phyloP scores from a whole-genome alignment of 1,284 basidiomycete species.

The Marasmius tenuissimus region DNA sequence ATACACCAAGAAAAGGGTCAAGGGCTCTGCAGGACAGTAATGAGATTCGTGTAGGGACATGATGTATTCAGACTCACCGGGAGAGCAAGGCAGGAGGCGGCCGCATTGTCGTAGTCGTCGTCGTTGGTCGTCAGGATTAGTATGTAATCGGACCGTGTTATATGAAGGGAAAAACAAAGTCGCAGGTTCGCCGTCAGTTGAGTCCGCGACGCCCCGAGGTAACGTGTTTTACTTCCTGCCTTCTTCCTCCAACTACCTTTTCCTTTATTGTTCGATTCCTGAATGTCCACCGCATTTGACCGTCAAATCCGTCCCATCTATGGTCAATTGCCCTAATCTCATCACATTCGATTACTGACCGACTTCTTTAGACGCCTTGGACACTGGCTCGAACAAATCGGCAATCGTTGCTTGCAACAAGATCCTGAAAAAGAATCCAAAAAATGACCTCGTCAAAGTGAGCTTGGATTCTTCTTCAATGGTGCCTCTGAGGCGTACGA shows the following conservation, averaged over 20 bases:
- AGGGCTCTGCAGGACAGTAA: constrained; percentile 41
- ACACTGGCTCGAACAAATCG: constrained; percentile 82
- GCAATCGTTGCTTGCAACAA: constrained; percentile 84
- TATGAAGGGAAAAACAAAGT: background rate
- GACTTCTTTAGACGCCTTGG: constrained; percentile 66
- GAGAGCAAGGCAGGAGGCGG: constrained; percentile 45
- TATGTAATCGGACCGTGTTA: background rate
- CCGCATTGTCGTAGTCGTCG: background rate
- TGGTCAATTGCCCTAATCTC: constrained; percentile 42
- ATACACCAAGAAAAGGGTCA: constrained; percentile 77
- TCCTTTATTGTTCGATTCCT: constrained; percentile 20
- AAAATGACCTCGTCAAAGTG: constrained; percentile 73
- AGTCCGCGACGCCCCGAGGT: background rate
- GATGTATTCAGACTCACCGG: constrained; percentile 38
- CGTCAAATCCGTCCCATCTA: constrained; percentile 81
- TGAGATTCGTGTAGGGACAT: constrained; percentile 7
- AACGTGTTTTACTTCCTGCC: background rate
- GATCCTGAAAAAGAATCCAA: constrained; percentile 77
- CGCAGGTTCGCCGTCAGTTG: no score
- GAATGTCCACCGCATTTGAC: constrained; percentile 60
- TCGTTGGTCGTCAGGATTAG: background rate
- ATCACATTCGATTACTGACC: constrained; percentile 3
- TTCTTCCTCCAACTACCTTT: constrained; percentile 14
- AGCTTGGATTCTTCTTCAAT: constrained; percentile 12
- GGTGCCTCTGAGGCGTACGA: constrained; percentile 6